These are phyloP conservation scores for Aspergillus sp. DNA, from an alignment of 2,329 filamentous ascomycete genomes.

Conservation along the genomic window DNA sequence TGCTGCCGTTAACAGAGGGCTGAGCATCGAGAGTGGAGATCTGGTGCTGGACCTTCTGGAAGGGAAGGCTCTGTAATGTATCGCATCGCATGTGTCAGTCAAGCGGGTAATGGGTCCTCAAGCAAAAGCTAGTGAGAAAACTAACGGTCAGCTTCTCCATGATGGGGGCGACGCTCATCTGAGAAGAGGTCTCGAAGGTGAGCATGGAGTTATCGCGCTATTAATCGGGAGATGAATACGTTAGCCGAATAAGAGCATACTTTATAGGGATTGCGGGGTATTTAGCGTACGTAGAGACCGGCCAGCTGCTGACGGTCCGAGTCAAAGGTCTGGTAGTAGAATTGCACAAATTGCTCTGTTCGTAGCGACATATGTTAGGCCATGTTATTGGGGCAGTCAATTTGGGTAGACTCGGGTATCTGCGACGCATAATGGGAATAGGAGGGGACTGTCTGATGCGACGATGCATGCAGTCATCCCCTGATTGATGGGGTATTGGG, in stretches of 20 bases:
- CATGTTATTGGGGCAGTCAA: not conserved
- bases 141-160: constrained; percentile 79
- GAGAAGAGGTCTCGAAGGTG: constrained; percentile 77
- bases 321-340: constrained; percentile 92
- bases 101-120: not conserved
- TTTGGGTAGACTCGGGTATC: not conserved
- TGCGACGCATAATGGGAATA: not conserved
- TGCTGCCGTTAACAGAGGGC: constrained; percentile 69
- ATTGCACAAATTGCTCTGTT: constrained; percentile 81
- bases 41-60: constrained; percentile 77
- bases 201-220: constrained; percentile 86
- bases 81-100: constrained; percentile 5
- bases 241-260: not conserved
- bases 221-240: constrained; percentile 4
- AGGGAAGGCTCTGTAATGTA: constrained; percentile 67
- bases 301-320: constrained; percentile 64
- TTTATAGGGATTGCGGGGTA: not conserved
- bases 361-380: constrained; percentile 24
- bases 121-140: constrained; percentile 13
- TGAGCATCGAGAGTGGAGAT: constrained; percentile 80
- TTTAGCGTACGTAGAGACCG: constrained; percentile 74
- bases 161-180: constrained; percentile 67
- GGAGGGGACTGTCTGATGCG: not conserved
- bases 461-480: not conserved
- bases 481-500: not conserved